Evolutionary conservation across 1,284 basidiomycete species (phyloP).

Genomic region (Xerocomus minutiporus): DNA sequence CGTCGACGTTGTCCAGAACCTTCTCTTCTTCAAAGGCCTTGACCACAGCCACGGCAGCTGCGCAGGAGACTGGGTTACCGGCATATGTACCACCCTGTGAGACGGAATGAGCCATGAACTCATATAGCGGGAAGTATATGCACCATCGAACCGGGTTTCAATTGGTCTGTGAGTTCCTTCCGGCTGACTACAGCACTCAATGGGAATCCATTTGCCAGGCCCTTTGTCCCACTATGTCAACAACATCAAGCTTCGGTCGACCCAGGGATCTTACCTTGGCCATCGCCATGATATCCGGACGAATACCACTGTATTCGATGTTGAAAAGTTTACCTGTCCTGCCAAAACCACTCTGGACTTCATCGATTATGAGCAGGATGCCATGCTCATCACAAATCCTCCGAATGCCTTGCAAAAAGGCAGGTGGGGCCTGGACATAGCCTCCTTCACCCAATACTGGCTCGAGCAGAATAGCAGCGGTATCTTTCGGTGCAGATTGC

Average conservation of each 20-base stretch:
- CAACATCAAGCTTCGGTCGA: neutral
- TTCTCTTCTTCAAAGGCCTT: conserved; percentile 77
- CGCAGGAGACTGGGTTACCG: conserved; percentile 86
- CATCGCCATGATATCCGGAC: conserved; percentile 84
- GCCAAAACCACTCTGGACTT: conserved; percentile 89
- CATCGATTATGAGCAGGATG: conserved; percentile 80
- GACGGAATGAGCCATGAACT: conserved; percentile 4
- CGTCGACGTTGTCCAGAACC: conserved; percentile 73
- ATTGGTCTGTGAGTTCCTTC: conserved; percentile 77
- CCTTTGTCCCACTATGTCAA: conserved; percentile 38
- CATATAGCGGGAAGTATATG: conserved; percentile 7
- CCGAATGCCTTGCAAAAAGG: conserved; percentile 78
- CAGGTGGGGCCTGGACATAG: conserved; percentile 84
- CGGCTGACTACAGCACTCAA: conserved; percentile 81
- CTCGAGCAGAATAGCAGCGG: conserved; percentile 90
- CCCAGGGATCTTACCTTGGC: conserved; percentile 60
- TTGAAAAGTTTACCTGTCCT: conserved; percentile 86
- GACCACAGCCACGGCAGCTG: conserved; percentile 78
- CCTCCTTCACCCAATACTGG: conserved; percentile 93
- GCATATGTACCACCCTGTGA: conserved; percentile 82
- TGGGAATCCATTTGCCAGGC: conserved; percentile 92
- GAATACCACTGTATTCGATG: conserved; percentile 74
- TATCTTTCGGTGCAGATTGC: conserved; percentile 81
- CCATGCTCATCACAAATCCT: conserved; percentile 83
- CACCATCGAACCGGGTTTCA: conserved; percentile 79